These are phyloP conservation scores for Solanum phureja DNA, from an alignment of 257 asterid species.

Conservation along the genomic window DNA sequence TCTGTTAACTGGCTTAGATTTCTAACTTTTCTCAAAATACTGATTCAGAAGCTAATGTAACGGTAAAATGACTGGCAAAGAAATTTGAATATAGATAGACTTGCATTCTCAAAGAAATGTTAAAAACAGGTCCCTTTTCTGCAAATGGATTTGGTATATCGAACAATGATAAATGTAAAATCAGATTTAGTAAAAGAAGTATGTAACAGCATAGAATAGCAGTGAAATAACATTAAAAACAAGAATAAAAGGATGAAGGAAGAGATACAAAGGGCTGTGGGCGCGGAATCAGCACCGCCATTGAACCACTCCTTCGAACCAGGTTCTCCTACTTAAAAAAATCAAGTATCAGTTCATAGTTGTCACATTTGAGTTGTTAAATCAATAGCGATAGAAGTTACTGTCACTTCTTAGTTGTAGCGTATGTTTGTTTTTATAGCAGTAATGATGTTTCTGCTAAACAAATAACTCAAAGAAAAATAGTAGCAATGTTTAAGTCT, in stretches of 20 bases:
- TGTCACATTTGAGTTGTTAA: background rate
- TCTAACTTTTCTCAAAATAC: background rate
- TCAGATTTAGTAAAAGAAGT: background rate
- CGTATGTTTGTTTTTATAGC: background rate
- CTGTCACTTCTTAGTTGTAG: background rate
- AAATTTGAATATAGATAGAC: background rate
- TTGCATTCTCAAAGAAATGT: background rate
- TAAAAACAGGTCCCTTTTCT: background rate
- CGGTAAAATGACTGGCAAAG: background rate
- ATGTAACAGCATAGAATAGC: background rate
- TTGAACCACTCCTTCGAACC: background rate
- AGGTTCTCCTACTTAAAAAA: background rate
- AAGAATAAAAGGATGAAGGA: background rate
- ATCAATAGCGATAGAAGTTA: background rate
- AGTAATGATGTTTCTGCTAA: background rate
- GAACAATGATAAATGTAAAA: background rate
- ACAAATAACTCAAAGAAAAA: background rate
- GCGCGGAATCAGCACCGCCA: background rate
- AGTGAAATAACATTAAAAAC: background rate
- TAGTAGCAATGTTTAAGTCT: background rate
- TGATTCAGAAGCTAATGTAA: background rate
- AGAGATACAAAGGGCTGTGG: background rate
- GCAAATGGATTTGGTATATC: background rate
- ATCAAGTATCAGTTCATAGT: background rate
- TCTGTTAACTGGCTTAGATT: background rate